phyloP scores from a whole-genome alignment of 2,329 filamentous ascomycete species.

The Aspergillus sp. region DNA sequence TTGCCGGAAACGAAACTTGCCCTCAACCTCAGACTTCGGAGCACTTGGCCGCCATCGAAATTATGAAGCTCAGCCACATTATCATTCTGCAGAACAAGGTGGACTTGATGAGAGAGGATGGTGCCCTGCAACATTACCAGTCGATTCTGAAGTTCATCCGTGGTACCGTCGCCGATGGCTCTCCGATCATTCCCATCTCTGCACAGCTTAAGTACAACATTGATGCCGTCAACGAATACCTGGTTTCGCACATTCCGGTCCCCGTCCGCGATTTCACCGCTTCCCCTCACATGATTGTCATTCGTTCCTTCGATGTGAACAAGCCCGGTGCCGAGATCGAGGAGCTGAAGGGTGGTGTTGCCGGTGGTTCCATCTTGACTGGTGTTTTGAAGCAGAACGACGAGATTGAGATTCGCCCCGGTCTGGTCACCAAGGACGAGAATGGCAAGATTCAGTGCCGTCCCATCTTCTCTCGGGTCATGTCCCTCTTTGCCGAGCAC shows the following conservation, averaged over 20 bases:
- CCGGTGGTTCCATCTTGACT: slow-evolving; percentile 93
- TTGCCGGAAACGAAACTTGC: slow-evolving; percentile 97
- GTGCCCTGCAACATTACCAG: slow-evolving; percentile 89
- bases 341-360: slow-evolving; percentile 96
- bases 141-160: slow-evolving; percentile 98
- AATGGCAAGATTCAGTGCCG: slow-evolving; percentile 93
- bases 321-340: slow-evolving; percentile 99
- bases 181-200: slow-evolving; percentile 93
- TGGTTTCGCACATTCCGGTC: slow-evolving; percentile 92
- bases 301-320: slow-evolving; percentile 99
- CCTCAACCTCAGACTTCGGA: slow-evolving; percentile 98
- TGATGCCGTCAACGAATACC: slow-evolving; percentile 93
- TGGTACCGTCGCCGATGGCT: slow-evolving; percentile 91
- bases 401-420: slow-evolving; percentile 98
- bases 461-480: slow-evolving; percentile 92
- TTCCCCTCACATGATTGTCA: slow-evolving; percentile 97
- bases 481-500: slow-evolving; percentile 94
- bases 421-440: slow-evolving; percentile 94
- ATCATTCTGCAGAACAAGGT: slow-evolving; percentile 99
- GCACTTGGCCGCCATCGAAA: slow-evolving; percentile 98
- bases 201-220: slow-evolving; percentile 99
- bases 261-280: slow-evolving; percentile 86
- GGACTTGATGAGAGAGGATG: slow-evolving; percentile 95
- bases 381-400: slow-evolving; percentile 96
- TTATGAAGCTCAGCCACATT: slow-evolving; percentile 99